phyloP scores from a whole-genome alignment of 176 grass and related monocot species.

The Oropetium thomaeum region DNA sequence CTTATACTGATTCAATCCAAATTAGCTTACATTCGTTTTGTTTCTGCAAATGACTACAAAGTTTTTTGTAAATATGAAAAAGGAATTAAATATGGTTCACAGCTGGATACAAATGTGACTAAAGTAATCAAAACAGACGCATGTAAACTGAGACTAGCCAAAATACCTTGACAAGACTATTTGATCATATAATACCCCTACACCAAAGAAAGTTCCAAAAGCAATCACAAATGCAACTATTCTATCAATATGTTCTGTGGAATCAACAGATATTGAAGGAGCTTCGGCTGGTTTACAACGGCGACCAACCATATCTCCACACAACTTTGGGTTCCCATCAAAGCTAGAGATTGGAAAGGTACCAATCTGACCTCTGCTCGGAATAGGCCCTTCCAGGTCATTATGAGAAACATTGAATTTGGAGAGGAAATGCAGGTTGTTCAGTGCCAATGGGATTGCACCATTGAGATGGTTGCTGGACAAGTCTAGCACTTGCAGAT shows the following conservation, averaged over 20 bases:
- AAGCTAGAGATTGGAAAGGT: constrained; percentile 36
- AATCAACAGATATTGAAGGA: not conserved
- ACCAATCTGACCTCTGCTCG: not conserved
- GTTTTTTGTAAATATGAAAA: not conserved
- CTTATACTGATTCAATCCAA: not conserved
- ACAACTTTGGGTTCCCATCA: constrained; percentile 39
- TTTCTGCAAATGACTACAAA: too few relatives aligned
- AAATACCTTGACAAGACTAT: constrained; percentile 13
- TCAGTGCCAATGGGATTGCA: not conserved
- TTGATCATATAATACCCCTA: constrained; percentile 23
- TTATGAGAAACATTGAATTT: constrained; percentile 28
- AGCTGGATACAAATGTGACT: not conserved
- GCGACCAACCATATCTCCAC: constrained; percentile 5
- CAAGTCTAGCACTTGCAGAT: constrained; percentile 15
- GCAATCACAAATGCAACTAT: not conserved
- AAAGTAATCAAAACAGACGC: not conserved
- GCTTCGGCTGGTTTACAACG: not conserved
- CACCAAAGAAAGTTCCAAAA: constrained; percentile 24
- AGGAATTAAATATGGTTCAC: not conserved
- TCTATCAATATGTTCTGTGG: not conserved
- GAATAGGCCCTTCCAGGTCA: constrained; percentile 29
- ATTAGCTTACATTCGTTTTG: not conserved
- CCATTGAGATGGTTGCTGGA: constrained; percentile 24
- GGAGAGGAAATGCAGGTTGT: constrained; percentile 29
- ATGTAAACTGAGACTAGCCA: not conserved